Evolutionary conservation across 2,329 filamentous ascomycete genomes (phyloP), one percentile per base, ranked within the genome.

Genomic region (Pezicula carpinea): DNA sequence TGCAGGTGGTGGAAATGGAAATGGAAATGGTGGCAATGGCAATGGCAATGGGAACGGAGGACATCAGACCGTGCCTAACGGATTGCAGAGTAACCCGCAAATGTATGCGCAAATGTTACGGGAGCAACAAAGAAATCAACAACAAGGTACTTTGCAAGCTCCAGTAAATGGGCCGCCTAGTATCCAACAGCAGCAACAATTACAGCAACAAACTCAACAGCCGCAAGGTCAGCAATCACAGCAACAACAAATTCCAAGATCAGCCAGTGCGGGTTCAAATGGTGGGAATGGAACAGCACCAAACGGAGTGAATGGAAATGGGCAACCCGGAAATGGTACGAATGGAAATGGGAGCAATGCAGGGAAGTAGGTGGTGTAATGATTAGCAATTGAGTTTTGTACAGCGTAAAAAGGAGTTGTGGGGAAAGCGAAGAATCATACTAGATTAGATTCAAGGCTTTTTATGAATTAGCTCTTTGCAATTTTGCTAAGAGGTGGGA

Each of bases 21-120:
- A 40, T 19, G 21, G 14, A 15, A 46, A 52, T 51, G 43, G 42
- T 39, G 19, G 50, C 38, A 6, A 56, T 56, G 46, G 53, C 39
- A 6, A 56, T 55, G 46, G 53, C 50, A 8, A 56, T 56, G 48
- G 43, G 40, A 35, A 26, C 46, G 46, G 39, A 33, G 43, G 43
- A 11, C 51, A 39, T 31, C 35, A 34, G 44, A 43, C 21, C 22
- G 47, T 53, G 35, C 51, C 55, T 8, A 42, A 33, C 19, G 55
- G 56, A 15, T 68, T 74, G 59, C 70, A 72, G 49, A 68, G 67
- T 22, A 66, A 69, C 44, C 62, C 62, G 10, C 73, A 76, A 53
- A 61, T 71, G 18, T 77, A 73, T 55, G 74, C 74, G 31, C 73
- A 74, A n/a, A 70, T 75, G 65, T 69, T 77, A 66, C 68, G 73